phyloP scores from a whole-genome alignment of 768 basidiomycete species.

The Dacryopinax spathularia region DNA sequence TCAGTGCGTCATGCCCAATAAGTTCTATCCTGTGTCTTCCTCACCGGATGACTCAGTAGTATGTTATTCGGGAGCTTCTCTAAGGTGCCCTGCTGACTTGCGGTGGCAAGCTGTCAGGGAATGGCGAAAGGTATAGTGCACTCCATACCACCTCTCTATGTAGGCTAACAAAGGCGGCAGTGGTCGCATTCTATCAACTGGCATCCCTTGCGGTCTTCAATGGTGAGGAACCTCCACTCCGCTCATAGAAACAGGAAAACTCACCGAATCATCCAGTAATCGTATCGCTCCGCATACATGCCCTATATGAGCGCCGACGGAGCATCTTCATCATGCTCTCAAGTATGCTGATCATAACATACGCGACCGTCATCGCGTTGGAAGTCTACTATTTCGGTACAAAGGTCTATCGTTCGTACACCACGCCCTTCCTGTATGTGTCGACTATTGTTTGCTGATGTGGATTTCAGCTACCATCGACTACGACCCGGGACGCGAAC shows the following conservation, averaged over 20 bases:
- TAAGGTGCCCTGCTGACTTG: not conserved
- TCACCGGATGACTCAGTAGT: not conserved
- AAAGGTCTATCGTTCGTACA: not conserved
- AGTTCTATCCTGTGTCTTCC: too few species aligned
- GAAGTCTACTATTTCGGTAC: not conserved
- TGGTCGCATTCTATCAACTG: not conserved
- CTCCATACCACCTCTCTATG: not conserved
- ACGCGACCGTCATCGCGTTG: not conserved
- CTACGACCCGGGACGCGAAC: not conserved
- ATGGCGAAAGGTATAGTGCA: not conserved
- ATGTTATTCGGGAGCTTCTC: not conserved
- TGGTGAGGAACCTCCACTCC: too few species aligned
- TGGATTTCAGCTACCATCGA: not conserved
- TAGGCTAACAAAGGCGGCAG: not conserved
- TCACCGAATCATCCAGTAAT: not conserved
- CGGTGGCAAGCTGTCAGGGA: not conserved
- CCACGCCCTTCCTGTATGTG: not conserved
- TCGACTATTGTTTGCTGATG: not conserved
- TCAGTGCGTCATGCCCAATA: not conserved
- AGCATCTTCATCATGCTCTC: not conserved
- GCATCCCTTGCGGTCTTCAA: not conserved
- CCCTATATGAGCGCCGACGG: not conserved
- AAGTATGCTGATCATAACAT: not conserved
- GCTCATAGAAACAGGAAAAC: too few species aligned
- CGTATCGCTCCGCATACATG: not conserved